A percentile compares a stretch with the other conserved stretches of the same genome.
Conservation (phyloP, 495 filamentous ascomycete species). For the Xylaria sp. region DNA sequence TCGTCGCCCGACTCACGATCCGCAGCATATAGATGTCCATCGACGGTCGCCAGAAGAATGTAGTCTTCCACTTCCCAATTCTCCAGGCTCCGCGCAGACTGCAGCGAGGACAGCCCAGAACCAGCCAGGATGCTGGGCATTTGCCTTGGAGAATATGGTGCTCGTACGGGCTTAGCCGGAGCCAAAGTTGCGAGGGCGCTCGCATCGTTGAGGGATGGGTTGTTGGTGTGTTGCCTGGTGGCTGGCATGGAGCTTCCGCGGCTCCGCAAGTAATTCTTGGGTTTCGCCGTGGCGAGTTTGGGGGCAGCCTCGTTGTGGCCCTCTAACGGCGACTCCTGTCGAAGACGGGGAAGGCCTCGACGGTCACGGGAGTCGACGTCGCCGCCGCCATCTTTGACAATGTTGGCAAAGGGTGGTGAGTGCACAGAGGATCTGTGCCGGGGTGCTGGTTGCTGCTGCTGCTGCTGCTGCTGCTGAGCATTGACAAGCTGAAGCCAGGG, state of each 20-base stretch:
- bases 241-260: slow-evolving; percentile 31
- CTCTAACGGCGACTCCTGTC: slow-evolving; percentile 42
- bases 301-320: slow-evolving; percentile 28
- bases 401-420: slow-evolving; percentile 35
- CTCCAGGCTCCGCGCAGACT: slow-evolving; percentile 92
- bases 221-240: slow-evolving; percentile 48
- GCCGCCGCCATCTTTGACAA: slow-evolving; percentile 40
- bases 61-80: slow-evolving; percentile 99
- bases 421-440: slow-evolving; percentile 36
- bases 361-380: slow-evolving; percentile 32
- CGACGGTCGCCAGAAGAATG: slow-evolving; percentile 98
- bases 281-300: slow-evolving; percentile 38
- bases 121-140: slow-evolving; percentile 52
- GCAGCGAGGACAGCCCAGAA: slow-evolving; percentile 76
- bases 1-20: slow-evolving; percentile 84
- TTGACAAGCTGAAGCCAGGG: slow-evolving; percentile 60
- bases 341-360: slow-evolving; percentile 30
- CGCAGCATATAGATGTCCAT: slow-evolving; percentile 92
- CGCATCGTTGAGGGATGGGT: slow-evolving; percentile 72
- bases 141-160: slow-evolving; percentile 73
- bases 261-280: slow-evolving; percentile 25
- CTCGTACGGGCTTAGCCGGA: slow-evolving; percentile 88
- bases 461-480: slow-evolving; percentile 67
- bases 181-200: slow-evolving; percentile 93
- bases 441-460: slow-evolving; percentile 30